Conservation (phyloP, 2,329 filamentous ascomycete genomes). For the Pleomassaria siparia region DNA sequence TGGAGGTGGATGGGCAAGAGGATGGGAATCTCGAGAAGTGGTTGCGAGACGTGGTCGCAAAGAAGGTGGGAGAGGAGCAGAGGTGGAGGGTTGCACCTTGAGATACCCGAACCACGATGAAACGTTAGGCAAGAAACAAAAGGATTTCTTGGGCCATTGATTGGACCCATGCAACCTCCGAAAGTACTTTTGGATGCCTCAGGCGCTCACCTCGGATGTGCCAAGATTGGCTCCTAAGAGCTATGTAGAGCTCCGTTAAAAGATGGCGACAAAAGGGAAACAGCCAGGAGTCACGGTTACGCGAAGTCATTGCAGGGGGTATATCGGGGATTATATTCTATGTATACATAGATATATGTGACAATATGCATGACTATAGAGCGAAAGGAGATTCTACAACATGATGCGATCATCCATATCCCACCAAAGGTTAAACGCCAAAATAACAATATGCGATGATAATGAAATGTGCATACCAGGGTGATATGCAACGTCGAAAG, state of each 20-base stretch:
- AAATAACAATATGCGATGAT: not conserved
- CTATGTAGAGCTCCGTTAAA: too few relatives aligned
- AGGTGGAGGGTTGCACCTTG: conserved; percentile 45
- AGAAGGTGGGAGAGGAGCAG: conserved; percentile 44
- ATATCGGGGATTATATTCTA: too few relatives aligned
- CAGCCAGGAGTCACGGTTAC: too few relatives aligned
- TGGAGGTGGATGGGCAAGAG: conserved; percentile 42
- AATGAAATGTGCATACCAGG: not conserved
- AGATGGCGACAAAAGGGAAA: too few relatives aligned
- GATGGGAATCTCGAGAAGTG: conserved; percentile 41
- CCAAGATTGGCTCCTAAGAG: too few relatives aligned
- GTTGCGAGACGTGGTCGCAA: conserved; percentile 44
- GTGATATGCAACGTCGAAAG: too few relatives aligned
- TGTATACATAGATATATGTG: too few relatives aligned
- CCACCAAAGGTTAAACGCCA: not conserved
- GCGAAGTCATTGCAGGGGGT: too few relatives aligned
- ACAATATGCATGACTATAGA: not conserved
- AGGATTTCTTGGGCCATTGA: too few relatives aligned
- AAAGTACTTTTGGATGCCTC: too few relatives aligned
- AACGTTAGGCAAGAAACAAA: not conserved
- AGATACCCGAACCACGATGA: conserved; percentile 14
- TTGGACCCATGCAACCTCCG: too few relatives aligned
- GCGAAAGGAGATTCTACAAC: not conserved
- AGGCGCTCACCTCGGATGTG: too few relatives aligned
- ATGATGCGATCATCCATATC: not conserved